phyloP scores from a whole-genome alignment of 371 early-diverging fungal species.

The Chytridiales sp. region DNA sequence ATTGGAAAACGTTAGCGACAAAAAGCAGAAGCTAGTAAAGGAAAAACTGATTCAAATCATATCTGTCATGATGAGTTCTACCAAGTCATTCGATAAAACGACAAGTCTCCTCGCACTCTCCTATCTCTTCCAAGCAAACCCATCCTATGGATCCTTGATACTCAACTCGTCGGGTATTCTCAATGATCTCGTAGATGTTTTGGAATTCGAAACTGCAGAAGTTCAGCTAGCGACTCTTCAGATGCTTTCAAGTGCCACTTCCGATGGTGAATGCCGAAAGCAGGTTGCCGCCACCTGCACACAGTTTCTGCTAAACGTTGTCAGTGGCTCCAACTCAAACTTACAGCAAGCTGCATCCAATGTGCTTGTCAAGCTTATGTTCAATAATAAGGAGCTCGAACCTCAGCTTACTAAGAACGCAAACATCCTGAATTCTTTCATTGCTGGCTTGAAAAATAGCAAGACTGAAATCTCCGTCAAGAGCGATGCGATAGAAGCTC shows the following conservation, averaged over 20 bases:
- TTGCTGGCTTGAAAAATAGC: slow-evolving; percentile 13
- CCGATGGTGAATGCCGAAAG: slow-evolving; percentile 62
- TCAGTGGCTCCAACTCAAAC: slow-evolving; percentile 22
- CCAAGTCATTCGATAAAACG: slow-evolving; percentile 13
- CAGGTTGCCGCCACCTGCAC: slow-evolving; percentile 56
- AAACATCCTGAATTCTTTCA: slow-evolving; percentile 28
- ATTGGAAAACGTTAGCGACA: neutral
- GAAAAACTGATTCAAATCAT: neutral
- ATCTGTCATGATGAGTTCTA: neutral
- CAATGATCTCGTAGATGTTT: slow-evolving; percentile 67
- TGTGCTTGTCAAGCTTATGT: slow-evolving; percentile 63
- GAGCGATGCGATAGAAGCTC: slow-evolving; percentile 63
- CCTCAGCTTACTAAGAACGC: slow-evolving; percentile 21
- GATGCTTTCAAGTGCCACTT: slow-evolving; percentile 65
- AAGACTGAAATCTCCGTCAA: slow-evolving; percentile 8
- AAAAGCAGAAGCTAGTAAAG: slow-evolving; percentile 3
- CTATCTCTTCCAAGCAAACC: slow-evolving; percentile 58
- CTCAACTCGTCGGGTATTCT: slow-evolving; percentile 63
- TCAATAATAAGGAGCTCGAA: slow-evolving; percentile 43
- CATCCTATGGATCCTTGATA: slow-evolving; percentile 59
- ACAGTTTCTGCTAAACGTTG: slow-evolving; percentile 48
- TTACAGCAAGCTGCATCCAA: slow-evolving; percentile 60
- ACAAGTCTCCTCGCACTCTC: slow-evolving; percentile 54
- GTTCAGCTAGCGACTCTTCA: slow-evolving; percentile 64
- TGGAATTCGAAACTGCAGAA: slow-evolving; percentile 64